Percentiles rank a stretch among this genome's conserved stretches.
Evolutionary conservation across 352 stramenopile genomes (phyloP).

Genomic region (Phytophthora vignae): DNA sequence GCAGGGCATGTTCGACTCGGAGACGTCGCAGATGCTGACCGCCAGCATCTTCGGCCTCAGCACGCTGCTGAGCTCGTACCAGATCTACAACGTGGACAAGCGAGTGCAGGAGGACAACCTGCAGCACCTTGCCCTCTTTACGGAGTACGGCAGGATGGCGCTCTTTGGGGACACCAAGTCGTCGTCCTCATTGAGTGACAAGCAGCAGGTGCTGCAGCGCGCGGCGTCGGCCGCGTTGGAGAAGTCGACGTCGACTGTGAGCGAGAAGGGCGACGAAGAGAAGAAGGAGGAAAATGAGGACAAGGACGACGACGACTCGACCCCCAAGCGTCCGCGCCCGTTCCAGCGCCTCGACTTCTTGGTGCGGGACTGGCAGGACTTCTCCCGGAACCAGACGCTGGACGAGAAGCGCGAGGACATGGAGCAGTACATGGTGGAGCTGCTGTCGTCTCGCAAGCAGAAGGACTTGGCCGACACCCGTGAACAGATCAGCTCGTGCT

Average conservation of each 20-base stretch:
- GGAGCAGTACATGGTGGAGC: constrained; percentile 93
- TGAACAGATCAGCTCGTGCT: constrained; percentile 98
- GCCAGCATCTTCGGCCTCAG: constrained; percentile 99
- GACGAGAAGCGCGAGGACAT: constrained; percentile 94
- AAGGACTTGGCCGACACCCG: constrained; percentile 95
- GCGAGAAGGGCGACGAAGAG: constrained; percentile 33
- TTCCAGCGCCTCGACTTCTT: constrained; percentile 99
- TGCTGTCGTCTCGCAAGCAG: constrained; percentile 93
- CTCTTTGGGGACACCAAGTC: constrained; percentile 59
- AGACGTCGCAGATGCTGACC: constrained; percentile 98
- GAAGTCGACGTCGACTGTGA: constrained; percentile 51
- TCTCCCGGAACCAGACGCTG: constrained; percentile 91
- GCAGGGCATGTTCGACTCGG: constrained; percentile 99
- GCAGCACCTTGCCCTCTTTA: constrained; percentile 99
- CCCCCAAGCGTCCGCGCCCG: constrained; percentile 58
- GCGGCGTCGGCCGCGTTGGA: constrained; percentile 39
- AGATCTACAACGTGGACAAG: constrained; percentile 99
- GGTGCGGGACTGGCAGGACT: constrained; percentile 99
- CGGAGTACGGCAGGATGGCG: constrained; percentile 96
- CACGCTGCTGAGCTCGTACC: constrained; percentile 96
- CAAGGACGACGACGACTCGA: constrained; percentile 34
- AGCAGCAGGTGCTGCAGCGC: constrained; percentile 31
- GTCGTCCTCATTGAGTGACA: constrained; percentile 33
- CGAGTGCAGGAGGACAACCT: constrained; percentile 99
- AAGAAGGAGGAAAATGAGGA: constrained; percentile 42